Base-by-base conservation (phyloP, 106 monocot species). In the Phalaenopsis aphrodite region DNA sequence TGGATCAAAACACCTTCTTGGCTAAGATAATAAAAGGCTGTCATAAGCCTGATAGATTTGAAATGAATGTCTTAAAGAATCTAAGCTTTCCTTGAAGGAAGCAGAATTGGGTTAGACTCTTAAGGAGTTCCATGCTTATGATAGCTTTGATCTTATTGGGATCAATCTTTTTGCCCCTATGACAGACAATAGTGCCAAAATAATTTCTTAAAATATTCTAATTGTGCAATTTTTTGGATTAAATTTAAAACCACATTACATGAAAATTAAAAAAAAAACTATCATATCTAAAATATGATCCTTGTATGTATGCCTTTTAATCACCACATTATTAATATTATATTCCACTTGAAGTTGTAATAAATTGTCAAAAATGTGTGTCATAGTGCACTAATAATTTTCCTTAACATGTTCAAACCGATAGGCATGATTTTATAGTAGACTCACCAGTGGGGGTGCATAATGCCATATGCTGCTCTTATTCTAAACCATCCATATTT, bases 151-250 rank as follows among this genome's bases (percentile, higher is more conserved):
- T 78, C 18, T 84, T 84, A 2, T 5, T 36, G 0, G 42, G 42
- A 21, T 79, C 78, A 1, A 84, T 75, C n/a, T 84, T 43, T 2
- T 79, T 75, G 6, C 48, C 79, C 7, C 79, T 38, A 41, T 84
- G 41, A 5, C 24, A 7, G 1, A 84, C 42, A 3, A 84, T n/a
- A 4, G 75, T 75, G 0, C 73, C 74, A 0, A 84, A 21, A 38
- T 79, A 84, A 1, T 79, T 75, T 0, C 17, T 56, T 12, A 39
- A 56, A 41, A 57, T 0, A 84, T 57, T 4, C 42, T 37, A 1
- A 84, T 79, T 15, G 83, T 79, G 15, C 78, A 84, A 5, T 84
- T 84, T 1, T 74, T 1, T 0, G 58, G 58, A 52, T 79, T 84
- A 5, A 75, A 57, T 37, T 79, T 79, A 2, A 84, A 39, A 0